Evolutionary conservation across 345 rosid genomes (phyloP).

Genomic region (Chamaenerion angustifolium): DNA sequence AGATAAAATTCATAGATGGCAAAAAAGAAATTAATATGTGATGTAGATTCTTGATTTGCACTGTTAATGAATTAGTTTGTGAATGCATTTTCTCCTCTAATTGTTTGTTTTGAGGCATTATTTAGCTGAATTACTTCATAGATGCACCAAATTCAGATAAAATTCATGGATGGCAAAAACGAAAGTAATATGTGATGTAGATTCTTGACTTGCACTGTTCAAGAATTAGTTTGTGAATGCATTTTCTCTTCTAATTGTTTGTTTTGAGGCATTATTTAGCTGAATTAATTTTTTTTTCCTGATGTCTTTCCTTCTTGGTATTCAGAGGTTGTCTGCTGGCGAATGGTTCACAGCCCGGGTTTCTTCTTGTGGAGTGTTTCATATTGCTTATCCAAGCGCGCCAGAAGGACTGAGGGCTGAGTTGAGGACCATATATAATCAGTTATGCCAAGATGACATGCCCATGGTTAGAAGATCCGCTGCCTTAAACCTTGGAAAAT

Average conservation of each 20-base stretch:
- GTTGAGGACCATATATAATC: slow-evolving; percentile 50
- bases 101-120: not conserved
- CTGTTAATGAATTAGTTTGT: too few relatives aligned
- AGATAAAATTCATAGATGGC: too few relatives aligned
- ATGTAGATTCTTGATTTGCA: too few relatives aligned
- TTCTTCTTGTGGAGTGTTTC: slow-evolving; percentile 84
- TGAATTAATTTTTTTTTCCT: not conserved
- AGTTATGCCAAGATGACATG: slow-evolving; percentile 96
- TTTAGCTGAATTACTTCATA: too few relatives aligned
- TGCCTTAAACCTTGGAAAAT: slow-evolving; percentile 76
- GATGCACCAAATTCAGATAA: too few relatives aligned
- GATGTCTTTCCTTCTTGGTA: not conserved
- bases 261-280: not conserved
- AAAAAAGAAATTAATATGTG: too few relatives aligned
- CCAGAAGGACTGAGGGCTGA: slow-evolving; percentile 57
- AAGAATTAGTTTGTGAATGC: too few relatives aligned
- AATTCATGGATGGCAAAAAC: too few relatives aligned
- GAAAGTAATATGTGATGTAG: too few relatives aligned
- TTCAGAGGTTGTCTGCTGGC: slow-evolving; percentile 84
- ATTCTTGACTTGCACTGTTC: too few relatives aligned
- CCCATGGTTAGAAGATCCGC: slow-evolving; percentile 99
- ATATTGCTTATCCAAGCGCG: slow-evolving; percentile 91
- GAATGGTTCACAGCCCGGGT: slow-evolving; percentile 98
- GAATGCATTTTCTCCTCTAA: too few relatives aligned
- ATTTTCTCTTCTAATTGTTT: too few relatives aligned